Base-by-base conservation (phyloP, 129 eudicot genomes). In the Tanacetum coccineum region DNA sequence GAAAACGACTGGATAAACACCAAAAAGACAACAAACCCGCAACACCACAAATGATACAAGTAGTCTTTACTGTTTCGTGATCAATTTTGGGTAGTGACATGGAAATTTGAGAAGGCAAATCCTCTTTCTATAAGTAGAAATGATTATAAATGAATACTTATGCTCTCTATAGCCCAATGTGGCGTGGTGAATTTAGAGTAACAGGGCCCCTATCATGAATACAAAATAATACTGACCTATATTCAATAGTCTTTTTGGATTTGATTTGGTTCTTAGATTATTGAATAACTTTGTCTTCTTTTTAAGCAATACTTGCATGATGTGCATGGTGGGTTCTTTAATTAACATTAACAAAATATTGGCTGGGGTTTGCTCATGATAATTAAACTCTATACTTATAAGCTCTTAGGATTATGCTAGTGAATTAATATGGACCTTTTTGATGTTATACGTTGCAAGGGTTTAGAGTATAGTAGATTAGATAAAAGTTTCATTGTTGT, bases 151-250 rank as follows among this genome's bases (percentile, higher is more conserved):
- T 69, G 67, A 74, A 80, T n/a, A 66, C 9, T 62, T 65, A 68
- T 86, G 88, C 80, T n/a, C 86, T 82, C 86, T 64, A 30, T 75
- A n/a, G 72, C 70, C 70, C 81, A 83, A 77, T 78, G 81, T 75
- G 64, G 62, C 62, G 39, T 19, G 25, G 25, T 61, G 60, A 71
- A 48, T 13, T 63, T 55, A 56, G 70, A 53, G 40, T 28, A 40
- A 13, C 56, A 46, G 47, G 2, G 52, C 61, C 68, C 76, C 61
- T 71, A 51, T 59, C 65, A 75, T 32, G 47, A 67, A 74, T 64
- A 74, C 50, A 72, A 76, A 60, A 59, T 54, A 48, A 30, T 52
- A 71, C 73, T 14, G 70, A 63, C 69, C 79, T 30, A 48, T 52
- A 82, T 82, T 68, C 70, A 72, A 44, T 25, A 32, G 39, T 36